Evolutionary conservation across 306 rosid genomes (phyloP).

Genomic region (Acacia melanoxylon): DNA sequence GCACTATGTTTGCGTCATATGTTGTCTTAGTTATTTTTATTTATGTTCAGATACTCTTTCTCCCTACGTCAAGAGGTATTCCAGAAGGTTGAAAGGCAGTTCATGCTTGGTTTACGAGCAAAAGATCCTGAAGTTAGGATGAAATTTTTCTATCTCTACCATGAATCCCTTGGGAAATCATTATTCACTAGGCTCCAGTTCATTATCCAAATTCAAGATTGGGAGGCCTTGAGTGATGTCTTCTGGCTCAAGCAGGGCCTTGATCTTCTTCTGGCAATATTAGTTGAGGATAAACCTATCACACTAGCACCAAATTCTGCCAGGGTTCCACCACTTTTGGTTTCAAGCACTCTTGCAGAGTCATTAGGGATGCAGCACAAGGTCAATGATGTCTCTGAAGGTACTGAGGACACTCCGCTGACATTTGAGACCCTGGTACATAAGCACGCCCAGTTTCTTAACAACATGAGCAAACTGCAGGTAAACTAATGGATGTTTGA

Average conservation of each 20-base stretch:
- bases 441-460: constrained; percentile 88
- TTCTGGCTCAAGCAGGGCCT: constrained; percentile 99
- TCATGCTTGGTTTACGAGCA: constrained; percentile 96
- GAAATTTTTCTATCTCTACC: constrained; percentile 86
- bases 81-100: constrained; percentile 89
- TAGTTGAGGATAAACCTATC: constrained; percentile 92
- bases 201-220: constrained; percentile 86
- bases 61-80: constrained; percentile 84
- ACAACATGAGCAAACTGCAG: constrained; percentile 92
- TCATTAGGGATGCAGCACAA: constrained; percentile 73
- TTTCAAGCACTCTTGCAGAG: constrained; percentile 63
- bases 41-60: constrained; percentile 59
- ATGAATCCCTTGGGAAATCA: constrained; percentile 79
- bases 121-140: constrained; percentile 88
- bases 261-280: constrained; percentile 91
- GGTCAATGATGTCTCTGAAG: constrained; percentile 72
- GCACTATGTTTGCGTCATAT: constrained; percentile 22
- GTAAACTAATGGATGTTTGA: constrained; percentile 39
- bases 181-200: constrained; percentile 84
- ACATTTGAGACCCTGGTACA: constrained; percentile 81
- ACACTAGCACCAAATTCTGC: constrained; percentile 97
- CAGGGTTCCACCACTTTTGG: constrained; percentile 80
- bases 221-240: constrained; percentile 95
- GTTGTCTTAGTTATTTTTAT: constrained; percentile 26
- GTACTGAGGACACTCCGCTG: constrained; percentile 70